These are phyloP conservation scores for Spathaspora sp. DNA, from an alignment of 1,139 yeast species.

Conservation along the genomic window DNA sequence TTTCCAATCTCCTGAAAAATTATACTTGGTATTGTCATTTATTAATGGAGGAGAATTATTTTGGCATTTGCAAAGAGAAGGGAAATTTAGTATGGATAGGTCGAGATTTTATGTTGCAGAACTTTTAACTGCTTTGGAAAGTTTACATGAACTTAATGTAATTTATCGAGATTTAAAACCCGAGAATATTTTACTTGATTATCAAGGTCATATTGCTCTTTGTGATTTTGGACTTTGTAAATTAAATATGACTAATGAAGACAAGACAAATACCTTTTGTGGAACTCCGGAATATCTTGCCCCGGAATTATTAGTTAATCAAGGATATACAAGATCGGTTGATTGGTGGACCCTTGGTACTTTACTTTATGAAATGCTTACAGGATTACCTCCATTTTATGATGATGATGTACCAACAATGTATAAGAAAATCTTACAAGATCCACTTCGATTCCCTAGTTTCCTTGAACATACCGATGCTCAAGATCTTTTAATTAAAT, in stretches of 20 bases:
- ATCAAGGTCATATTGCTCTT: constrained; percentile 95
- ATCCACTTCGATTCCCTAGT: constrained; percentile 84
- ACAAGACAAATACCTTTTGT: constrained; percentile 91
- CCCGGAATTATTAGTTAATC: constrained; percentile 86
- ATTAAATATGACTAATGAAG: constrained; percentile 84
- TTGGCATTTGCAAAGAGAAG: constrained; percentile 90
- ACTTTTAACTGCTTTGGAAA: constrained; percentile 86
- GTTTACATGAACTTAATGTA: constrained; percentile 85
- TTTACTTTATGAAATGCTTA: constrained; percentile 89
- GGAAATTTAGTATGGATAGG: constrained; percentile 84
- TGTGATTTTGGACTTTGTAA: constrained; percentile 98
- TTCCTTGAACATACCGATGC: constrained; percentile 84
- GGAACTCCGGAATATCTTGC: constrained; percentile 97
- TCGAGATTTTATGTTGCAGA: constrained; percentile 94
- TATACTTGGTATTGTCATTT: constrained; percentile 86
- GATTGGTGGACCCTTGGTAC: constrained; percentile 99
- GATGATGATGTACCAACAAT: constrained; percentile 92
- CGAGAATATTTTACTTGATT: constrained; percentile 87
- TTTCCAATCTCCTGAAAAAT: constrained; percentile 92
- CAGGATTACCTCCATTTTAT: constrained; percentile 94
- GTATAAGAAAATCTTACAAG: constrained; percentile 91
- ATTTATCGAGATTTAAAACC: constrained; percentile 95
- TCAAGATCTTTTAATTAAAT: constrained; percentile 70
- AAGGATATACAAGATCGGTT: constrained; percentile 92
- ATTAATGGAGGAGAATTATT: constrained; percentile 97